Evolutionary conservation across 1,284 basidiomycete species (phyloP), one percentile per base, ranked within the genome.

Genomic region (Neolentinus lepideus): DNA sequence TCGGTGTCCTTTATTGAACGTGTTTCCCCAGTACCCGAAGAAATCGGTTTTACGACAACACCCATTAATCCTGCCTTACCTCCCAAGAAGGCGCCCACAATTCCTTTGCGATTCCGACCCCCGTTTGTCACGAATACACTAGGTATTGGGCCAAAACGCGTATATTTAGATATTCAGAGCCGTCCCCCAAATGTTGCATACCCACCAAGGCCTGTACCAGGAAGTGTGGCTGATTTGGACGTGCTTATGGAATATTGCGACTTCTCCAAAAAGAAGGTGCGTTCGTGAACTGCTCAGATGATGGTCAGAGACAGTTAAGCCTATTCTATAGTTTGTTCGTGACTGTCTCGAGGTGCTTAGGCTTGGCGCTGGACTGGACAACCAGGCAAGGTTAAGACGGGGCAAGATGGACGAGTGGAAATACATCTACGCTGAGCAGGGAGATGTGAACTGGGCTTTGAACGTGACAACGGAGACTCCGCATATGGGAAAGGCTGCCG

Each of bases 171-270:
- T 56, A 71, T 90, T 43, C 78, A 84, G 57, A 75, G 75, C 57
- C 69, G 75, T 50, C 75, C 78, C 6, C 81, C 76, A 43, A 73
- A 83, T 60, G 74, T 80, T 51, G 82, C 81, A n/a, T 92, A 88
- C 67, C 91, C 94, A 19, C 89, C 90, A 4, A 78, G 94, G 56
- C 94, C 94, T 21, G 73, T 84, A 11, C 81, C 88, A 0, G 91
- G 92, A 16, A 87, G 88, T 56, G 78, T 92, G 16, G 79, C 91
- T 11, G 94, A 98, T 69, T 70, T 98, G 61, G 94, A 98, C 69
- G 73, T 88, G 24, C 75, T 96, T 1, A 85, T 94, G 83, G 85
- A 93, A 36, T 81, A 93, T 61, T 98, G 94, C 67, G 91, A 95
- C 71, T 94, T 93, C 66, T 81, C 82, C 16, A 76, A 81, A 55